Percentiles rank a stretch among this genome's conserved stretches.
These are phyloP conservation scores for Crithidia brevicula DNA, from an alignment of 208 protist genomes.

Conservation along the genomic window DNA sequence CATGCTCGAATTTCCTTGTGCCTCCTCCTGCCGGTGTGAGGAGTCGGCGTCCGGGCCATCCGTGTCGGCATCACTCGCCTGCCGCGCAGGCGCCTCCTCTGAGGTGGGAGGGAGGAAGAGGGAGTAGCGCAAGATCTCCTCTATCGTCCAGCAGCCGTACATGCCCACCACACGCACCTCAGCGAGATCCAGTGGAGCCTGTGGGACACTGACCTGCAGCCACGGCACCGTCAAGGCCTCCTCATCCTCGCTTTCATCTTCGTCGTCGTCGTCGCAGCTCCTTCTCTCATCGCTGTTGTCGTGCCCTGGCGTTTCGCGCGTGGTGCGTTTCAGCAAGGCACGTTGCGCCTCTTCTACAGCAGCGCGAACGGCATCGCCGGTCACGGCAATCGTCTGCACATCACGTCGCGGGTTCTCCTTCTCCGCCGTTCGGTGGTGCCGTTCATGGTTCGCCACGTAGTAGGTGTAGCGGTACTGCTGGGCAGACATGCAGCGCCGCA, in stretches of 20 bases:
- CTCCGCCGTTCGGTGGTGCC: slow-evolving; percentile 26
- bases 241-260: background rate
- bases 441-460: slow-evolving; percentile 29
- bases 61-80: no score
- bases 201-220: slow-evolving; percentile 28
- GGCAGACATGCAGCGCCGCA: slow-evolving; percentile 35
- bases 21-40: background rate
- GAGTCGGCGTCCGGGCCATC: no score
- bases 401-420: background rate
- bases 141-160: slow-evolving; percentile 56
- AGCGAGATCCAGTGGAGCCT: slow-evolving; percentile 15
- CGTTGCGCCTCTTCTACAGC: slow-evolving; percentile 6
- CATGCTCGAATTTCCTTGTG: background rate
- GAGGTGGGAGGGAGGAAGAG: slow-evolving; percentile 22
- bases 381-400: slow-evolving; percentile 13
- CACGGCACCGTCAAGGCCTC: slow-evolving; percentile 17
- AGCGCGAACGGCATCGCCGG: slow-evolving; percentile 11
- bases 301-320: background rate
- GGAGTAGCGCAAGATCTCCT: slow-evolving; percentile 37
- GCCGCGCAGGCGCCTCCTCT: no score
- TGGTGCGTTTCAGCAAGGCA: no score
- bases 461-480: slow-evolving; percentile 33
- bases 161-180: slow-evolving; percentile 55
- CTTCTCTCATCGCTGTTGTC: background rate
- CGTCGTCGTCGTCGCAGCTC: background rate